A percentile compares a stretch with the other conserved stretches of the same genome.
Evolutionary conservation across 2,329 filamentous ascomycete genomes (phyloP).

Genomic region (Alternaria sp.): DNA sequence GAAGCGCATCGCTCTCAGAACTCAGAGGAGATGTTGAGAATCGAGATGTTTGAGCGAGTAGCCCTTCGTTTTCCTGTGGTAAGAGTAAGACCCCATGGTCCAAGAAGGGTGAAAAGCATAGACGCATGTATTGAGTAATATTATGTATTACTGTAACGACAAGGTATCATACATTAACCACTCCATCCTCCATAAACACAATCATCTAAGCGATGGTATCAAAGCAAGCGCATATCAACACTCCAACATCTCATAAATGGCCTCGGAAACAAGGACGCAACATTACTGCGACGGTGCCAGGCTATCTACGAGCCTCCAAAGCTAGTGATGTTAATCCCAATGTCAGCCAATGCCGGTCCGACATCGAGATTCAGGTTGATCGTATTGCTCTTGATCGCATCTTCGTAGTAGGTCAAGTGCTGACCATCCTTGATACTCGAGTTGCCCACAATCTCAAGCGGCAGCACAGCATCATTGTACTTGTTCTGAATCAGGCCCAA

Average conservation of each 20-base stretch:
- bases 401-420: conserved; percentile 62
- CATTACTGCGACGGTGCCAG: neutral
- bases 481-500: conserved; percentile 53
- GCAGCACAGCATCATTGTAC: conserved; percentile 62
- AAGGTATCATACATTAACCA: conserved; percentile 3
- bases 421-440: conserved; percentile 59
- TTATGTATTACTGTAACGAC: neutral
- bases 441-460: conserved; percentile 62
- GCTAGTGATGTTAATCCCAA: conserved; percentile 36
- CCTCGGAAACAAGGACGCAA: neutral
- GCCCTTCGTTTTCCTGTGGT: neutral
- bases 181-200: neutral
- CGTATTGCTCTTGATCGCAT: conserved; percentile 60
- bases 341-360: conserved; percentile 31
- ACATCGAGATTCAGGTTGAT: conserved; percentile 60
- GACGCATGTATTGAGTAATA: too few species aligned
- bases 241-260: neutral
- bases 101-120: too few species aligned
- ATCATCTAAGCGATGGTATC: neutral
- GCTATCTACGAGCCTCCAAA: neutral
- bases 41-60: neutral
- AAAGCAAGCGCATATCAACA: neutral
- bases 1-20: neutral
- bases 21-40: neutral
- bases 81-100: too few species aligned